Percentiles rank a stretch among this genome's conserved stretches.
Evolutionary conservation across 257 asterid genomes (phyloP).

Genomic region (Galeopsis tetrahit): DNA sequence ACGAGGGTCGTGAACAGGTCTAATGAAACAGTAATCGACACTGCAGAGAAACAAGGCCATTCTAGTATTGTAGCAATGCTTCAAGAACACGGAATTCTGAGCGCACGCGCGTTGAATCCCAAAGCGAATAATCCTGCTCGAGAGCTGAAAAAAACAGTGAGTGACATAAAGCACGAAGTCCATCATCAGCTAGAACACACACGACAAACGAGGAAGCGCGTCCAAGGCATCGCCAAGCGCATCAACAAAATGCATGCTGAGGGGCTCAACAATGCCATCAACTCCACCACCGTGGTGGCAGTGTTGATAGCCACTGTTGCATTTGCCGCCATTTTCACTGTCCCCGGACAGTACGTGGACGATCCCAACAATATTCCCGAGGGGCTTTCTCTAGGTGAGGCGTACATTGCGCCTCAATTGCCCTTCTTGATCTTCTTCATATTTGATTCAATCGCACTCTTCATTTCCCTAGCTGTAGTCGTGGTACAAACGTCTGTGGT

Average conservation of each 20-base stretch:
- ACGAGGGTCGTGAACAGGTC: constrained; percentile 43
- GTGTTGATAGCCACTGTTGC: constrained; percentile 62
- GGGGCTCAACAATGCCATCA: constrained; percentile 63
- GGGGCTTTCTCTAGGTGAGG: constrained; percentile 54
- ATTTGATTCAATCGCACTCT: constrained; percentile 54
- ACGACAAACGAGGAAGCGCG: constrained; percentile 53
- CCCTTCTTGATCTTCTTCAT: constrained; percentile 55
- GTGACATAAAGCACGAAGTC: constrained; percentile 67
- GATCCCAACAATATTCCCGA: constrained; percentile 41
- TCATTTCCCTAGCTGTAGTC: constrained; percentile 59
- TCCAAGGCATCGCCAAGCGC: constrained; percentile 60
- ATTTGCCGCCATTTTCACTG: constrained; percentile 60
- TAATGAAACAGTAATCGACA: constrained; percentile 54
- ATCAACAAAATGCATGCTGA: constrained; percentile 58
- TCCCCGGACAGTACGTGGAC: constrained; percentile 56
- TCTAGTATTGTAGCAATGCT: constrained; percentile 36
- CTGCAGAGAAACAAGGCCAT: constrained; percentile 44
- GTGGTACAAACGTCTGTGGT: constrained; percentile 66
- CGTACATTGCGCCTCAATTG: constrained; percentile 44
- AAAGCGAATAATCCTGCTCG: constrained; percentile 38
- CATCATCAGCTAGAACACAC: constrained; percentile 63
- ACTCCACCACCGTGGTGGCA: constrained; percentile 63
- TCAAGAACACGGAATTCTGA: constrained; percentile 47
- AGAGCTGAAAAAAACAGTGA: constrained; percentile 53
- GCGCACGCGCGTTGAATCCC: constrained; percentile 44